Percentiles rank a stretch among this genome's conserved stretches.
Conservation (phyloP, 768 basidiomycete species). For the Porpolomopsis calyptriformis region DNA sequence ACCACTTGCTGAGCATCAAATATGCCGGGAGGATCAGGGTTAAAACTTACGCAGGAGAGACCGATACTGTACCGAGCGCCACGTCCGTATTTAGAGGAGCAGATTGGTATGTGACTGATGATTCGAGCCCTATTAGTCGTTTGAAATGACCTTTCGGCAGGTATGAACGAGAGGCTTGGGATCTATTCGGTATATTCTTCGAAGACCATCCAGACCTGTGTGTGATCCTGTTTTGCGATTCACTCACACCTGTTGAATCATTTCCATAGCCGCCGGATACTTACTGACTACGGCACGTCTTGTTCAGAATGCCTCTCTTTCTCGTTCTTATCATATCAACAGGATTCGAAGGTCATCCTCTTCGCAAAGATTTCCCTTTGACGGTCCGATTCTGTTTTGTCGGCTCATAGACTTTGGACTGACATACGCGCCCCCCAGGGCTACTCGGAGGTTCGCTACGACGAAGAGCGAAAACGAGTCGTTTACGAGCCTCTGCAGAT, state of each 20-base stretch:
- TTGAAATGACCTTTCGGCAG: constrained; percentile 24
- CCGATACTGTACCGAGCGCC: constrained; percentile 79
- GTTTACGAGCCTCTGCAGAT: constrained; percentile 97
- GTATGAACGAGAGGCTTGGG: constrained; percentile 98
- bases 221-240: constrained; percentile 21
- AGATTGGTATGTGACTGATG: constrained; percentile 61
- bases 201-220: constrained; percentile 92
- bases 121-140: not conserved
- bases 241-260: not conserved
- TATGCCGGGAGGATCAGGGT: constrained; percentile 83
- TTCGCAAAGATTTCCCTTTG: constrained; percentile 96
- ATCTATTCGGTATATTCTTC: constrained; percentile 96
- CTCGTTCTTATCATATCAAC: constrained; percentile 8
- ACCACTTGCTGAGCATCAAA: constrained; percentile 77
- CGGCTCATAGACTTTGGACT: not conserved
- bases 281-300: constrained; percentile 86
- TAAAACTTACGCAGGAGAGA: constrained; percentile 95
- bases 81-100: constrained; percentile 77
- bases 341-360: constrained; percentile 95
- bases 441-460: constrained; percentile 97
- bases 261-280: constrained; percentile 69
- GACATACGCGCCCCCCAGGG: constrained; percentile 41
- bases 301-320: not conserved
- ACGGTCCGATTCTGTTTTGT: constrained; percentile 40
- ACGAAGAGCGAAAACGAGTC: constrained; percentile 94